Evolutionary conservation across 2,329 filamentous ascomycete species (phyloP), one percentile per base, ranked within the genome.

Genomic region (Fusarium pininemorale): DNA sequence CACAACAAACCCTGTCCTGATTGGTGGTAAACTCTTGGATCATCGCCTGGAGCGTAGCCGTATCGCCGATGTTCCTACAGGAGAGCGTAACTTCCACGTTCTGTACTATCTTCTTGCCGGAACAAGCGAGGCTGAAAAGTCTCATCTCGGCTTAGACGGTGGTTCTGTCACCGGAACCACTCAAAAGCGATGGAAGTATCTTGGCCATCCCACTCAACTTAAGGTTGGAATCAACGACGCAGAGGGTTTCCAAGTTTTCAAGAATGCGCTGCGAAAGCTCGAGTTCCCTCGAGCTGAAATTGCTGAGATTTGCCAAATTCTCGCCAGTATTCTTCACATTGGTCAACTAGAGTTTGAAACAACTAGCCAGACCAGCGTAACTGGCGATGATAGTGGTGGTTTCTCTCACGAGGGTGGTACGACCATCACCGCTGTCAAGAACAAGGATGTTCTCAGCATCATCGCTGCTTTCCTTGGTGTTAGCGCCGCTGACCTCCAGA

Each of bases 181-280:
- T 8, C 90, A 92, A 78, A 97, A 94, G 84, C 89, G 96, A 83
- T 99, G 96, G 96, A 93, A 95, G 81, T 99, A 97, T 80, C 89
- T 99, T 7, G 96, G 96, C 7, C 96, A 99, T 78, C 96, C 96
- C 2, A 98, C 96, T 0, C 96, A 99, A 83, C 88, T 99, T 74
- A 98, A 98, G 82, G 94, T 98, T 35, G 96, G 96, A 66, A 95
- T 99, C 81, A 98, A 99, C 79, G 96, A 99, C 80, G 88, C 92
- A 4, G 95, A 98, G 79, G 96, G 96, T 9, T 99, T 99, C 83
- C 94, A 97, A 80, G 92, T 98, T 60, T 98, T 99, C 88, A 98
- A 98, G 86, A 98, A 94, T 2, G 96, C 96, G 3, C 85, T 99
- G 55, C 90, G 95, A 74, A 98, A 97, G 82, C 89, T 99, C 20